Evolutionary conservation across 2,329 filamentous ascomycete genomes (phyloP).

Genomic region (Cyanodermella asteris): DNA sequence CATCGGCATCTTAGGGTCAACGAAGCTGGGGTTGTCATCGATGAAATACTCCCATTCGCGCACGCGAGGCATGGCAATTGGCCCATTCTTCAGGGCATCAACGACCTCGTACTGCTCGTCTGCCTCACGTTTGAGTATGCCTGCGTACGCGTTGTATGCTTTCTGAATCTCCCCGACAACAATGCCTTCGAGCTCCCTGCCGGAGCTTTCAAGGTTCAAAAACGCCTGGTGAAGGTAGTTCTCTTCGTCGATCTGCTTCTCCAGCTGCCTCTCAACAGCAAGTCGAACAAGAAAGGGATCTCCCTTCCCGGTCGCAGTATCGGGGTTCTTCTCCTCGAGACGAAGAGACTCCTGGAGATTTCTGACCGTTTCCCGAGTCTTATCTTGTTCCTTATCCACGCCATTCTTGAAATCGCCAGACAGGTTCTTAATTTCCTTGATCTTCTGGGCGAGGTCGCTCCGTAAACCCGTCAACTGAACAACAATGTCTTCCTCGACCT

Average conservation of each 20-base stretch:
- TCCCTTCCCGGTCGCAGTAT: slow-evolving; percentile 57
- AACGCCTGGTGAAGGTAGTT: slow-evolving; percentile 94
- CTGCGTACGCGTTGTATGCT: slow-evolving; percentile 82
- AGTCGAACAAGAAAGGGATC: slow-evolving; percentile 80
- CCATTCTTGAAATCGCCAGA: slow-evolving; percentile 93
- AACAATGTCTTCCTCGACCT: slow-evolving; percentile 83
- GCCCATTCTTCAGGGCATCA: slow-evolving; percentile 62
- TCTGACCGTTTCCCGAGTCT: slow-evolving; percentile 56
- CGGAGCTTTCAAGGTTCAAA: slow-evolving; percentile 80
- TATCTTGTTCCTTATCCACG: slow-evolving; percentile 85
- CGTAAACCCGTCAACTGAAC: slow-evolving; percentile 65
- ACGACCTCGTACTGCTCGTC: slow-evolving; percentile 58
- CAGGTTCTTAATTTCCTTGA: slow-evolving; percentile 91
- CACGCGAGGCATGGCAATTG: slow-evolving; percentile 84
- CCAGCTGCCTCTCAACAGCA: slow-evolving; percentile 70
- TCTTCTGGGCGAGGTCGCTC: slow-evolving; percentile 81
- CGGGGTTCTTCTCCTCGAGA: slow-evolving; percentile 55
- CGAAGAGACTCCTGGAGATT: slow-evolving; percentile 63
- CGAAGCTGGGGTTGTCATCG: slow-evolving; percentile 58
- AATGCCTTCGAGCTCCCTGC: slow-evolving; percentile 84
- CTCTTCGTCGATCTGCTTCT: slow-evolving; percentile 85
- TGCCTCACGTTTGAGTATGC: slow-evolving; percentile 76
- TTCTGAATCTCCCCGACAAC: slow-evolving; percentile 96
- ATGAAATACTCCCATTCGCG: slow-evolving; percentile 78
- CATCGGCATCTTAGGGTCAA: slow-evolving; percentile 62